Evolutionary conservation across 768 basidiomycete genomes (phyloP).

Genomic region (Rhodosporidiobolus odoratus): DNA sequence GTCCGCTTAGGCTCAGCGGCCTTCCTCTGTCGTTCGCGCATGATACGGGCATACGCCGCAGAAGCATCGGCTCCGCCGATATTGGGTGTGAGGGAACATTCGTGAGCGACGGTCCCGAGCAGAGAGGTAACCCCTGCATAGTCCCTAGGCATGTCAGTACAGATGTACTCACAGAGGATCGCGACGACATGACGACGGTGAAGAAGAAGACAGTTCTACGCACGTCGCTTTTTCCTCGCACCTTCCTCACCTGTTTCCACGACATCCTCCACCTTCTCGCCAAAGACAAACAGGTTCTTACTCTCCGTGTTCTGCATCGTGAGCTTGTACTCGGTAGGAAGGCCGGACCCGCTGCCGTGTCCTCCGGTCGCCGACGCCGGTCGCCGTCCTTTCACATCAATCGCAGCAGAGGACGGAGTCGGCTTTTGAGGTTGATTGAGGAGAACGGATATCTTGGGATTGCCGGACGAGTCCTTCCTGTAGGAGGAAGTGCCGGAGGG

Average conservation of each 20-base stretch:
- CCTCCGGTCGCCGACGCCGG: slow-evolving; percentile 13
- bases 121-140: slow-evolving; percentile 27
- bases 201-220: neutral
- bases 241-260: slow-evolving; percentile 52
- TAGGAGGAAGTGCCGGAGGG: no score
- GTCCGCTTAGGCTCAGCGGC: slow-evolving; percentile 42
- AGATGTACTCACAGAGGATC: neutral
- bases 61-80: slow-evolving; percentile 22
- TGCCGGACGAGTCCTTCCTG: slow-evolving; percentile 34
- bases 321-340: slow-evolving; percentile 70
- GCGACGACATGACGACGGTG: neutral
- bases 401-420: slow-evolving; percentile 50
- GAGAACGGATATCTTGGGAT: slow-evolving; percentile 36
- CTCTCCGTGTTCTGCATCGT: slow-evolving; percentile 72
- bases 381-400: slow-evolving; percentile 39
- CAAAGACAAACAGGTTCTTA: slow-evolving; percentile 79
- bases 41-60: slow-evolving; percentile 39
- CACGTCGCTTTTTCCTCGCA: slow-evolving; percentile 27
- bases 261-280: slow-evolving; percentile 68
- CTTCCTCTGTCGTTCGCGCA: slow-evolving; percentile 39
- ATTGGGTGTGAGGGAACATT: slow-evolving; percentile 40
- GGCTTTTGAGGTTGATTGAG: slow-evolving; percentile 53
- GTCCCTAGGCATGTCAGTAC: neutral
- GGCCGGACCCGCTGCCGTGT: slow-evolving; percentile 30
- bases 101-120: slow-evolving; percentile 39